These are phyloP conservation scores for Stephanocyclus meneghinianus DNA, from an alignment of 352 stramenopile genomes.

Conservation along the genomic window DNA sequence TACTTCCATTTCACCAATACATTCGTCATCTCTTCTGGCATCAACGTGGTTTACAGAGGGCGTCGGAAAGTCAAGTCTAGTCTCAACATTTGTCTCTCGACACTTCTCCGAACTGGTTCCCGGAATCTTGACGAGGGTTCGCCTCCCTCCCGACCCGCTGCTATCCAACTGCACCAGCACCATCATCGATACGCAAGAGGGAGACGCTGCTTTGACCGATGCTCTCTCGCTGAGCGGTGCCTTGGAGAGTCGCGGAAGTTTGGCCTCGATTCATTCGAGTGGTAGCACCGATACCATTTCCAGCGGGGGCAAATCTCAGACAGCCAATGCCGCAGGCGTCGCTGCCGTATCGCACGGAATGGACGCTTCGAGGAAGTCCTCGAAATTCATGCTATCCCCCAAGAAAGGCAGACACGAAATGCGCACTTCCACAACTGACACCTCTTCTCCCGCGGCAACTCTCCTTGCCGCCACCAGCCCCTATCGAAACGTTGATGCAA, in stretches of 20 bases:
- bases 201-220: slow-evolving; percentile 60
- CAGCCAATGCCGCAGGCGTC: too few relatives aligned
- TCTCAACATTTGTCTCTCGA: slow-evolving; percentile 79
- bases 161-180: slow-evolving; percentile 67
- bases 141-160: slow-evolving; percentile 62
- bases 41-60: slow-evolving; percentile 47
- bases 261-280: slow-evolving; percentile 17
- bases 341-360: background rate
- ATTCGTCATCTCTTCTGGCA: background rate
- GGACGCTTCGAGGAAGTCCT: background rate
- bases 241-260: slow-evolving; percentile 15
- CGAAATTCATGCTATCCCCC: background rate
- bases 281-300: slow-evolving; percentile 13
- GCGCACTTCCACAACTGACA: too few relatives aligned
- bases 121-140: slow-evolving; percentile 72
- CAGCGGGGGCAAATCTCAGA: background rate
- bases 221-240: slow-evolving; percentile 22
- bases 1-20: background rate
- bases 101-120: slow-evolving; percentile 75
- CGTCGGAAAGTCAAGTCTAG: slow-evolving; percentile 78
- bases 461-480: slow-evolving; percentile 15
- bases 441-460: slow-evolving; percentile 11
- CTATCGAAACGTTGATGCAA: slow-evolving; percentile 63
- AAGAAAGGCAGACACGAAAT: too few relatives aligned
- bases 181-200: slow-evolving; percentile 76